These are phyloP conservation scores for Backusella australiensis DNA, from an alignment of 192 early-diverging fungal genomes.

Conservation along the genomic window DNA sequence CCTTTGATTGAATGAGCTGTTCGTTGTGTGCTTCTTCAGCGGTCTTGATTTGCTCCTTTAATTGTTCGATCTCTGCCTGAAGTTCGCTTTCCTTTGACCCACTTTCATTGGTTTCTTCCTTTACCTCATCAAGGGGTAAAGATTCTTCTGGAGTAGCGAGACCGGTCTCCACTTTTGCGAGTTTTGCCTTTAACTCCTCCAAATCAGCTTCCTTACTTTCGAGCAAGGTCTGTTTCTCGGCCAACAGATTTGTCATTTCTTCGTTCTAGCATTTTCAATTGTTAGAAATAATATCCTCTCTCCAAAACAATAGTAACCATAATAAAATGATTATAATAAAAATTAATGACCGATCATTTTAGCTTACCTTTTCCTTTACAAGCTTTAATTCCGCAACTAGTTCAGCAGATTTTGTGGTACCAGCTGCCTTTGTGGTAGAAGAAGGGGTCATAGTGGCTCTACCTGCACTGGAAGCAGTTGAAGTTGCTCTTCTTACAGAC, in stretches of 20 bases:
- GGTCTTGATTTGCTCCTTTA: background rate
- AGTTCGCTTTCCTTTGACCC: background rate
- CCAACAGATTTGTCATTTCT: constrained; percentile 7
- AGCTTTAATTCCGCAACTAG: constrained; percentile 8
- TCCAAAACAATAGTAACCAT: background rate
- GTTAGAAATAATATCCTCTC: background rate
- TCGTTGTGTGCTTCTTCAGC: background rate
- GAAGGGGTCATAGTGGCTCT: background rate
- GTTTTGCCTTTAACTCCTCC: constrained; percentile 7
- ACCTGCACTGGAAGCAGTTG: background rate
- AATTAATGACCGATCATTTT: constrained; percentile 2
- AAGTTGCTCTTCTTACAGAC: background rate
- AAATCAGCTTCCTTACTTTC: constrained; percentile 8
- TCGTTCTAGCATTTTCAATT: constrained; percentile 9
- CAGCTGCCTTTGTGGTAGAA: background rate
- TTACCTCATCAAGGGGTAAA: background rate
- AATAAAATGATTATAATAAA: background rate
- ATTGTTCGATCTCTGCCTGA: background rate
- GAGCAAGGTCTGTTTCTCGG: background rate
- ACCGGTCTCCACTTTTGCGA: constrained; percentile 5
- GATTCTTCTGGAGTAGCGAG: constrained; percentile 5
- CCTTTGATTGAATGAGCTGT: background rate
- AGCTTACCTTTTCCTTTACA: constrained; percentile 19
- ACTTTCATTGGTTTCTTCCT: background rate
- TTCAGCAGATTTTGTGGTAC: constrained; percentile 10